Evolutionary conservation across 2,329 filamentous ascomycete species (phyloP).

Genomic region (Hymenoscyphus infarciens): DNA sequence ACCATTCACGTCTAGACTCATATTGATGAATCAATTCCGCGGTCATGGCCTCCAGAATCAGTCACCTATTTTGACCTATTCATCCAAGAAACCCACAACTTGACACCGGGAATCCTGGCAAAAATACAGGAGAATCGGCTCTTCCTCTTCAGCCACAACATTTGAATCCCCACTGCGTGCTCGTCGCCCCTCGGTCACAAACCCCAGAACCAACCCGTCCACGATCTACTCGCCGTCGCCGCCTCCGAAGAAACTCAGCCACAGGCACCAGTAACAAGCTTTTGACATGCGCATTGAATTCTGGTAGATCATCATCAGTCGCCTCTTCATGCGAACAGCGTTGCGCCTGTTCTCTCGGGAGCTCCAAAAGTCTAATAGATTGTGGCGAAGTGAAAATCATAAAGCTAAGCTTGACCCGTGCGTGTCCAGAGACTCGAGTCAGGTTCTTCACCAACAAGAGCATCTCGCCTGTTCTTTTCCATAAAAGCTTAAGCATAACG

Average conservation of each 20-base stretch:
- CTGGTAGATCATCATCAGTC: not conserved
- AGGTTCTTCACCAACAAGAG: not conserved
- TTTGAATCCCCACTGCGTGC: no score
- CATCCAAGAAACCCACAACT: conserved; percentile 1
- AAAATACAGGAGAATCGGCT: not conserved
- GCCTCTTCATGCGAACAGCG: not conserved
- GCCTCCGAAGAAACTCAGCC: not conserved
- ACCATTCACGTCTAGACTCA: not conserved
- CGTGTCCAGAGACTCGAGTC: not conserved
- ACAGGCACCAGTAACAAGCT: not conserved
- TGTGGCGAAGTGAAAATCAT: not conserved
- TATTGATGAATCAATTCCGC: not conserved
- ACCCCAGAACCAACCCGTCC: no score
- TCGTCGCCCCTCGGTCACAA: not conserved
- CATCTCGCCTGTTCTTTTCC: not conserved
- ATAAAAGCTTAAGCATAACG: not conserved
- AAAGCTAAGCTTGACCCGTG: not conserved
- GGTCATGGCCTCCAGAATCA: not conserved
- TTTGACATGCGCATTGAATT: not conserved
- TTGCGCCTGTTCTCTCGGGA: not conserved
- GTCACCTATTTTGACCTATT: not conserved
- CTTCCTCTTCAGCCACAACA: not conserved
- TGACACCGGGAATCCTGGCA: not conserved
- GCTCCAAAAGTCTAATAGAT: not conserved
- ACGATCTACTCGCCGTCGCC: not conserved